Base-by-base conservation (phyloP, 2,329 filamentous ascomycete genomes). In the Hypoxylon sp. region DNA sequence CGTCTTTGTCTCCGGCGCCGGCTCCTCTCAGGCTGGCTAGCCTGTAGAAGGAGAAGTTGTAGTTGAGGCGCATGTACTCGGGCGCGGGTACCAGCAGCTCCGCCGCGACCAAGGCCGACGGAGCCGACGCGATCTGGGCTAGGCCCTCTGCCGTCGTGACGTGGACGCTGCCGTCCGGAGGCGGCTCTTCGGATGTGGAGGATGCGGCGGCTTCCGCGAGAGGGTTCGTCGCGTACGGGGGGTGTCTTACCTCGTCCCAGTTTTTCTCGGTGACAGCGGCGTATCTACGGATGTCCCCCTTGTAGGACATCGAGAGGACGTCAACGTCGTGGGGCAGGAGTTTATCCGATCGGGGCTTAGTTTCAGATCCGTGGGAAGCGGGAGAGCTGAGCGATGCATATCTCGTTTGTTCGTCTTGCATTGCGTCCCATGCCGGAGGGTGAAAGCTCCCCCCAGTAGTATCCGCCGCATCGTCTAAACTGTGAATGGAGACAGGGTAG, bases 71-170 rank as follows among this genome's bases (percentile, higher is more conserved):
- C 3, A 1, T 6, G 16, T 20, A 8, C 36, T 11, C 16, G 8
- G 7, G 16, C 7, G 9, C 2, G 48, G 28, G 9, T 4, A 12
- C 18, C 32, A 74, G 50, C 18, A 77, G 65, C 22, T 64, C 52
- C 11, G 53, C 69, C 2, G 72, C 54, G n/a, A 72, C 70, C 5
- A 75, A 69, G 0, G 67, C 64, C 1, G 74, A 74, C 4, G 72
- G 63, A 40, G 67, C 69, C 9, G 70, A 56, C 18, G 77, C 45
- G 4, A 79, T 45, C 38, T 73, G 68, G 1, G 62, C 48, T 4
- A 76, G 59, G 0, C 69, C 71, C 9, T 57, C 28, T 1, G 51
- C 49, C 2, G 64, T 58, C 18, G 62, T 33, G 40, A 56, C 1
- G 20, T 3, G 11, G 44, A 26, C 32, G 63, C 40, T 0, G 18